These are phyloP conservation scores for Fomitopsis pinicola DNA, from an alignment of 1,284 basidiomycete species.

Conservation along the genomic window DNA sequence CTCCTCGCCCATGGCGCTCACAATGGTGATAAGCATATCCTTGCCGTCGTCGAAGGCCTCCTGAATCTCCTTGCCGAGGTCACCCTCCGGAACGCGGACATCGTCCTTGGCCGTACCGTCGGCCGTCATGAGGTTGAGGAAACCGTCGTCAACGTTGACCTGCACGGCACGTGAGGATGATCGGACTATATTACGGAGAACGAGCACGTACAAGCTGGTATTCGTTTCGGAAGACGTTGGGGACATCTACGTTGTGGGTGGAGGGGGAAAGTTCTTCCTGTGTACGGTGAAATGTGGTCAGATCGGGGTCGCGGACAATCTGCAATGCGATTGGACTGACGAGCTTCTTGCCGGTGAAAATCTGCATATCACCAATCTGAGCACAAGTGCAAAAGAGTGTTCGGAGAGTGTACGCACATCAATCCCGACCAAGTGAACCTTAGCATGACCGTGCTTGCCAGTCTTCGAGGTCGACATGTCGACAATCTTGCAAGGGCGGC, in stretches of 20 bases:
- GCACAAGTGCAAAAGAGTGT: conserved; percentile 4
- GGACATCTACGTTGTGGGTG: conserved; percentile 99
- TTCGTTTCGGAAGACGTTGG: conserved; percentile 90
- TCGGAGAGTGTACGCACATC: conserved; percentile 63
- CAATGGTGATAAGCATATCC: conserved; percentile 86
- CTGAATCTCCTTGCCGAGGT: conserved; percentile 77
- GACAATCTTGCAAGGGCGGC: conserved; percentile 98
- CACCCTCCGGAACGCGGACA: conserved; percentile 88
- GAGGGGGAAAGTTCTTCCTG: conserved; percentile 98
- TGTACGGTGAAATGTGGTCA: conserved; percentile 15
- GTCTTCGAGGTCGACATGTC: conserved; percentile 99
- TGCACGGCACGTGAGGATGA: conserved; percentile 21
- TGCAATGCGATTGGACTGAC: conserved; percentile 33
- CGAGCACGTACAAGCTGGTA: conserved; percentile 74
- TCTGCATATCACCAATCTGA: conserved; percentile 43
- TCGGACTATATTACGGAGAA: background rate
- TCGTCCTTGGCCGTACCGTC: conserved; percentile 93
- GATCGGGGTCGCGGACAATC: conserved; percentile 5
- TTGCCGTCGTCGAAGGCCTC: conserved; percentile 82
- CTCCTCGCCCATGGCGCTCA: conserved; percentile 91
- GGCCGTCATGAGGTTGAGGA: conserved; percentile 90
- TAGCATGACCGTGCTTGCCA: conserved; percentile 99
- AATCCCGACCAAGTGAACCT: conserved; percentile 96
- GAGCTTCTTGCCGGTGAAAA: conserved; percentile 94
- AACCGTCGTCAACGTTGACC: conserved; percentile 87